A percentile compares a stretch with the other conserved stretches of the same genome.
phyloP scores from a whole-genome alignment of 2,329 filamentous ascomycete species.

The Akanthomyces lecanii region DNA sequence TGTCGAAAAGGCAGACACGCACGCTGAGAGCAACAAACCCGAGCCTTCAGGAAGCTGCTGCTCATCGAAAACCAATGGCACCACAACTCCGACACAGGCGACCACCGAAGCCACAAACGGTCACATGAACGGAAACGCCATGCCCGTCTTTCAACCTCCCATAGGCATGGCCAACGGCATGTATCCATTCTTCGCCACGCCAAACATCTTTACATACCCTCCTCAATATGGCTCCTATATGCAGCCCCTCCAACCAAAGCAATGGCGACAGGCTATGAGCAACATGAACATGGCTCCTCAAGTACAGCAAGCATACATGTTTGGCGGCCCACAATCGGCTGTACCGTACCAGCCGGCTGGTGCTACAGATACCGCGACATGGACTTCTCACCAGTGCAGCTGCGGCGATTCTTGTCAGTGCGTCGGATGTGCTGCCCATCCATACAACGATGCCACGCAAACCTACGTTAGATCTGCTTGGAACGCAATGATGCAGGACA shows the following conservation, averaged over 20 bases:
- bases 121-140: constrained; percentile 21
- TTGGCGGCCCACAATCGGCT: constrained; percentile 24
- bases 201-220: constrained; percentile 49
- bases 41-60: constrained; percentile 32
- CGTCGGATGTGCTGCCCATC: constrained; percentile 63
- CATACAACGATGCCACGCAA: constrained; percentile 61
- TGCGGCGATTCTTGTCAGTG: constrained; percentile 66
- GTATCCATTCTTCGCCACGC: constrained; percentile 39
- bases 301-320: constrained; percentile 23
- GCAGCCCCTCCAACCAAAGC: constrained; percentile 51
- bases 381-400: constrained; percentile 46
- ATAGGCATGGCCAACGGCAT: constrained; percentile 36
- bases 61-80: constrained; percentile 27
- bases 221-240: constrained; percentile 51
- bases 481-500: constrained; percentile 37
- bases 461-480: constrained; percentile 48
- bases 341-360: constrained; percentile 23
- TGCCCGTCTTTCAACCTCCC: constrained; percentile 34
- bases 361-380: constrained; percentile 22
- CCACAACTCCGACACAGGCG: neutral
- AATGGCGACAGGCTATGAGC: constrained; percentile 47
- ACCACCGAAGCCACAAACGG: constrained; percentile 27
- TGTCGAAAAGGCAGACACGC: neutral
- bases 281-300: constrained; percentile 36
- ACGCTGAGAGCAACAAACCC: constrained; percentile 20